Conservation (phyloP, 805 yeast species). For the Diddensiella transvaalensis region DNA sequence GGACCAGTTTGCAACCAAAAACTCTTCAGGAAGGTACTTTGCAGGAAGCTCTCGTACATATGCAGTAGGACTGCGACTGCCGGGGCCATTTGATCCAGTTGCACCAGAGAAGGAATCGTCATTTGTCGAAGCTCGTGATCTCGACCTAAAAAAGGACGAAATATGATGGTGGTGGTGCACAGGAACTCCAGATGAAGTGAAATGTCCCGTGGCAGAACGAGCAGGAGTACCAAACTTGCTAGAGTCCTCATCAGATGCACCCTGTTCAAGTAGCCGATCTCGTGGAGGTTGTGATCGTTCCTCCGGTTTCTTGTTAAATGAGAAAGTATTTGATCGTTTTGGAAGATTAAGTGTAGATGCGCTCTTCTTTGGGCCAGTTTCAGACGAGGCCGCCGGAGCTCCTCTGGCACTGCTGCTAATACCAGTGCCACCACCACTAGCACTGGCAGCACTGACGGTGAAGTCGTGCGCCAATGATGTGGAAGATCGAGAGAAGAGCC, state of each 20-base stretch:
- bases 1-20: slow-evolving; percentile 16
- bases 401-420: neutral
- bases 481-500: slow-evolving; percentile 4
- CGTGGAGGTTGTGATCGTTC: neutral
- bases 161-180: slow-evolving; percentile 4
- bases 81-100: too few relatives aligned
- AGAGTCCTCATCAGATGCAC: neutral
- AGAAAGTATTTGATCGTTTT: slow-evolving; percentile 3
- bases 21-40: slow-evolving; percentile 19
- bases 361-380: slow-evolving; percentile 2
- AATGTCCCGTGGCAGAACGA: neutral
- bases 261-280: neutral
- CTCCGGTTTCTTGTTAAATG: neutral
- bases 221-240: neutral
- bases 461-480: neutral
- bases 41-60: slow-evolving; percentile 12
- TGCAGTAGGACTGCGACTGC: neutral
- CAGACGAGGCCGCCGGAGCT: neutral
- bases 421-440: neutral
- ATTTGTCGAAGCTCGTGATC: slow-evolving; percentile 7
- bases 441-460: neutral
- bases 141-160: neutral
- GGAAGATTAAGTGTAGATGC: neutral
- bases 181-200: neutral
- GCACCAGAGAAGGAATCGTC: neutral